phyloP scores from a whole-genome alignment of 1,284 basidiomycete genomes.

The Anthracocystis setariae region DNA sequence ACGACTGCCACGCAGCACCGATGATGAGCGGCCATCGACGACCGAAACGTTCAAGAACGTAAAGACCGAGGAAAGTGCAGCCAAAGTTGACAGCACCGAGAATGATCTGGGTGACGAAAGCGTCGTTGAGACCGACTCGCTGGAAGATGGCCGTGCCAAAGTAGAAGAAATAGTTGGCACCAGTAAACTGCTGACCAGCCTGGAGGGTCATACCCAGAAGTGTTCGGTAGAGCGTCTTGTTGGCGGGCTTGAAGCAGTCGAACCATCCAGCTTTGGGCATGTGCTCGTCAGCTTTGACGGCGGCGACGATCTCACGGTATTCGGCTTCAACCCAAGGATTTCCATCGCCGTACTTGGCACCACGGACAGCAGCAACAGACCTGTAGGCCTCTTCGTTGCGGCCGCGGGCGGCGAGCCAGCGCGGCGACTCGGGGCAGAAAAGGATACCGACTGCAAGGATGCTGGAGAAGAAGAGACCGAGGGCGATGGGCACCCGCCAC shows the following conservation, averaged over 20 bases:
- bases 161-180: constrained; percentile 71
- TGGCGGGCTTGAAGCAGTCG: constrained; percentile 60
- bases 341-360: constrained; percentile 67
- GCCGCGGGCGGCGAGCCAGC: constrained; percentile 74
- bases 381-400: constrained; percentile 72
- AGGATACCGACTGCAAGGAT: constrained; percentile 77
- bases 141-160: constrained; percentile 75
- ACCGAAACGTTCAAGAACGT: constrained; percentile 73
- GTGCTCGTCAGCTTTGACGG: constrained; percentile 45
- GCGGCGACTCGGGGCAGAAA: constrained; percentile 81
- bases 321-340: constrained; percentile 63
- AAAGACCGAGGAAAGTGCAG: constrained; percentile 74
- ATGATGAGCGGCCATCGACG: constrained; percentile 72
- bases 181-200: constrained; percentile 80
- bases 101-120: constrained; percentile 75
- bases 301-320: constrained; percentile 61
- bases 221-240: constrained; percentile 65
- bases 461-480: constrained; percentile 77
- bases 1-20: constrained; percentile 73
- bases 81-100: constrained; percentile 74
- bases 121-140: constrained; percentile 74
- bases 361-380: constrained; percentile 74
- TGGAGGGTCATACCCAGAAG: constrained; percentile 75
- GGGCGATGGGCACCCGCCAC: constrained; percentile 77
- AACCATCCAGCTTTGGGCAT: constrained; percentile 47